Evolutionary conservation across 495 filamentous ascomycete species (phyloP).

Genomic region (Hypoxylon trugodes): DNA sequence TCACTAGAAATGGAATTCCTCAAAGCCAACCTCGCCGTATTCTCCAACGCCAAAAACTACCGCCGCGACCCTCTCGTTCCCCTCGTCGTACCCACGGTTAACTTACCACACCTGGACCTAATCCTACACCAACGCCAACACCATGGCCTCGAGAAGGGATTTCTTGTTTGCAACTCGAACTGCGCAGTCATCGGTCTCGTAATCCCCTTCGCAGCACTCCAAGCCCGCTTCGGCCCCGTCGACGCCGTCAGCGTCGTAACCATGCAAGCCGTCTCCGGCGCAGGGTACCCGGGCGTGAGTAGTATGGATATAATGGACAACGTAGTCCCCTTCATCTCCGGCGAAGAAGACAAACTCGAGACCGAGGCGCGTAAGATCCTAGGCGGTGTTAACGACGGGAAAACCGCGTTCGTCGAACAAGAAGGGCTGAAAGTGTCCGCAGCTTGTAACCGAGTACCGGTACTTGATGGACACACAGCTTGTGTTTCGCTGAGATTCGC

Average conservation of each 20-base stretch:
- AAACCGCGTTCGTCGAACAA: constrained; percentile 72
- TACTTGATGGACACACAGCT: constrained; percentile 85
- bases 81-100: constrained; percentile 85
- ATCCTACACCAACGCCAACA: constrained; percentile 78
- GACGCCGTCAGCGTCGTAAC: constrained; percentile 82
- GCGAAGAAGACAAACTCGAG: constrained; percentile 89
- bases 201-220: constrained; percentile 85
- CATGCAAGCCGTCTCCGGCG: constrained; percentile 87
- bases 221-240: constrained; percentile 77
- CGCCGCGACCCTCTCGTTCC: constrained; percentile 84
- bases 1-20: constrained; percentile 83
- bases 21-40: constrained; percentile 78
- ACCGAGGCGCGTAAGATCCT: constrained; percentile 88
- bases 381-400: constrained; percentile 69
- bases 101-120: constrained; percentile 77
- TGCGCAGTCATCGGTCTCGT: constrained; percentile 90
- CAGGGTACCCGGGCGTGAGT: constrained; percentile 87
- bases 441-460: constrained; percentile 82
- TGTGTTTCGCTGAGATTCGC: constrained; percentile 81
- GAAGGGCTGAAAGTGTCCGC: constrained; percentile 72
- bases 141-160: constrained; percentile 74
- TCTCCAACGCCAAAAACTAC: constrained; percentile 92
- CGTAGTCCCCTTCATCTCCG: constrained; percentile 84
- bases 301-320: constrained; percentile 80
- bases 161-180: constrained; percentile 90